phyloP scores from a whole-genome alignment of 2,329 filamentous ascomycete species.

The Beauveria sp. region DNA sequence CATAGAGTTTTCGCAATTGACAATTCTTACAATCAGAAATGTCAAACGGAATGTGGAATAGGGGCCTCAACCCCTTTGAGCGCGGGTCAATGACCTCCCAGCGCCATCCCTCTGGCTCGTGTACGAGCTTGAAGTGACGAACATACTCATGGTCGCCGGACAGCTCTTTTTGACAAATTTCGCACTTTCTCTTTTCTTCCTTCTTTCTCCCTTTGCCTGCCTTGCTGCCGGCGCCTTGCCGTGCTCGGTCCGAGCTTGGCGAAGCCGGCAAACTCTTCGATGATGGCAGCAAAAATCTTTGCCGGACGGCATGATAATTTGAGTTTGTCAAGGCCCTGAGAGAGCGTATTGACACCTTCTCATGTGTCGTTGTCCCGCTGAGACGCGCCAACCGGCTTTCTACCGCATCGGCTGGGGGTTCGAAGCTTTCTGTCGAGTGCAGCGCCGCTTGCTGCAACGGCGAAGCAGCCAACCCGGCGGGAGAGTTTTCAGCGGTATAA shows the following conservation, averaged over 20 bases:
- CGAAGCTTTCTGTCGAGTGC: no score
- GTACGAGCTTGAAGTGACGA: background rate
- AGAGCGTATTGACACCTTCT: no score
- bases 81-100: background rate
- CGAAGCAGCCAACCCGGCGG: no score
- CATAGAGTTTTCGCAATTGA: conserved; percentile 68
- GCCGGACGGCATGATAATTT: no score
- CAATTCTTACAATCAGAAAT: conserved; percentile 81
- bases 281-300: accelerated
- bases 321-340: no score
- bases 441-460: no score
- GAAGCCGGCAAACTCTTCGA: no score
- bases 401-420: no score
- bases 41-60: conserved; percentile 40
- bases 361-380: no score
- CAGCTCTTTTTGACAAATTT: background rate
- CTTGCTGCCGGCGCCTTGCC: background rate
- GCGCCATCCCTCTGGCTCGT: background rate
- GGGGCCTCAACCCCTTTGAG: background rate
- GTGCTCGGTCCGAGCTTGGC: no score
- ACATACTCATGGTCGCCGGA: background rate
- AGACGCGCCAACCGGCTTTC: no score
- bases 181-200: background rate
- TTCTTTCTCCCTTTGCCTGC: background rate
- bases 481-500: no score